phyloP scores from a whole-genome alignment of 2,329 filamentous ascomycete genomes.

The Helicocarpus griseus region DNA sequence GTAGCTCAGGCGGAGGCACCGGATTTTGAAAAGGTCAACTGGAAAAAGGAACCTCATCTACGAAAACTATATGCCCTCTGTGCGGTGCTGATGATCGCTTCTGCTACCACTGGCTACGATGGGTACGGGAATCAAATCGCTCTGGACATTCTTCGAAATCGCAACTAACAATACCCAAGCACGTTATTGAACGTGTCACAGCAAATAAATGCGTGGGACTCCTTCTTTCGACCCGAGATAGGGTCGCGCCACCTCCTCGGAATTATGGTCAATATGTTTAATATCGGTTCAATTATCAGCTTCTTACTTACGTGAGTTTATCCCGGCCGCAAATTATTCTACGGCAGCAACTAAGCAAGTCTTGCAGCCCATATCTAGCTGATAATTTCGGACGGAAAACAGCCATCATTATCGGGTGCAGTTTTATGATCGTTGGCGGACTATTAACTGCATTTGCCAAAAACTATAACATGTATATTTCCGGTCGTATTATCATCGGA shows the following conservation, averaged over 20 bases:
- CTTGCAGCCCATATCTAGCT: neutral
- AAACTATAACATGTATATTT: slow-evolving; percentile 42
- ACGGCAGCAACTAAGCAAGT: too few relatives aligned
- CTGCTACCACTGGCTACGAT: slow-evolving; percentile 54
- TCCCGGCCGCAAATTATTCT: neutral
- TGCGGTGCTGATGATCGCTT: slow-evolving; percentile 48
- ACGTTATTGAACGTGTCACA: neutral
- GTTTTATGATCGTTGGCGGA: slow-evolving; percentile 39
- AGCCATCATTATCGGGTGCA: slow-evolving; percentile 35
- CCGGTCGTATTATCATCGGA: slow-evolving; percentile 53
- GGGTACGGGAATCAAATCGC: slow-evolving; percentile 26
- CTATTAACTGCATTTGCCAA: neutral
- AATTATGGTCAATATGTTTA: neutral
- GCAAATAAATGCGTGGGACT: neutral
- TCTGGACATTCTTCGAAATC: neutral
- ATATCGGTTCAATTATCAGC: slow-evolving; percentile 35
- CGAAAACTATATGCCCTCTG: slow-evolving; percentile 46
- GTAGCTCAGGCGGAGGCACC: slow-evolving; percentile 39
- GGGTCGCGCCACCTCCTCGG: neutral
- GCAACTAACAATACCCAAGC: neutral
- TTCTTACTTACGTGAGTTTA: slow-evolving; percentile 22
- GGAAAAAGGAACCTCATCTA: slow-evolving; percentile 48
- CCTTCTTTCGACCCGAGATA: neutral
- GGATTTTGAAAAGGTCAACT: slow-evolving; percentile 46
- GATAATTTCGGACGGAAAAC: slow-evolving; percentile 14